Conservation (phyloP, 441 rosid genomes). For the Francoa sonchifolia region DNA sequence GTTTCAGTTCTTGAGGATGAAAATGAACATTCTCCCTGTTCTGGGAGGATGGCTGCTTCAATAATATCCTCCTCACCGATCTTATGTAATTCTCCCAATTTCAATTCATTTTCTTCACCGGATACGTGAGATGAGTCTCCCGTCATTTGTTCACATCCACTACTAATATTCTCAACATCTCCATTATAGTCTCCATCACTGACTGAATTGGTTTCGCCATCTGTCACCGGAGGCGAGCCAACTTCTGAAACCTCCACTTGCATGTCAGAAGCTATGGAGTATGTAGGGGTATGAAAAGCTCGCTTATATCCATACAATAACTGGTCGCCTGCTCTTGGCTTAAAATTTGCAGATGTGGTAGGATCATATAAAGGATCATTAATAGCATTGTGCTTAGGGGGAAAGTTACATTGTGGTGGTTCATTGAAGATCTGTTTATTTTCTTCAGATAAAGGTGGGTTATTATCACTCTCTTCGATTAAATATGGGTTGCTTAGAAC, state of each 20-base stretch:
- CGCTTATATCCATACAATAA: conserved; percentile 21
- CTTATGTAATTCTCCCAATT: conserved; percentile 12
- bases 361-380: conserved; percentile 19
- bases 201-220: conserved; percentile 38
- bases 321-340: conserved; percentile 25
- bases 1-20: conserved; percentile 18
- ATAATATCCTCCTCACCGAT: conserved; percentile 9
- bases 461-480: conserved; percentile 14
- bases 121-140: conserved; percentile 26
- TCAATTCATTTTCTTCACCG: conserved; percentile 12
- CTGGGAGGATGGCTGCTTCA: conserved; percentile 7
- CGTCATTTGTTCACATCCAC: conserved; percentile 36
- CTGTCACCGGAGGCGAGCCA: conserved; percentile 57
- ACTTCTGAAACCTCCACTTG: conserved; percentile 84
- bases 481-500: conserved; percentile 21
- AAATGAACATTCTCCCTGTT: conserved; percentile 13
- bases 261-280: conserved; percentile 79
- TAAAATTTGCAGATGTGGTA: conserved; percentile 30
- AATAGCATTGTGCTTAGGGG: conserved; percentile 25
- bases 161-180: conserved; percentile 29
- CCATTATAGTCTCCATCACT: conserved; percentile 42
- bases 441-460: conserved; percentile 25
- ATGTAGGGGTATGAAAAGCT: conserved; percentile 33
- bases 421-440: conserved; percentile 15
- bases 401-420: conserved; percentile 19